phyloP scores from a whole-genome alignment of 2,329 filamentous ascomycete genomes.

The Cladophialophora exuberans region DNA sequence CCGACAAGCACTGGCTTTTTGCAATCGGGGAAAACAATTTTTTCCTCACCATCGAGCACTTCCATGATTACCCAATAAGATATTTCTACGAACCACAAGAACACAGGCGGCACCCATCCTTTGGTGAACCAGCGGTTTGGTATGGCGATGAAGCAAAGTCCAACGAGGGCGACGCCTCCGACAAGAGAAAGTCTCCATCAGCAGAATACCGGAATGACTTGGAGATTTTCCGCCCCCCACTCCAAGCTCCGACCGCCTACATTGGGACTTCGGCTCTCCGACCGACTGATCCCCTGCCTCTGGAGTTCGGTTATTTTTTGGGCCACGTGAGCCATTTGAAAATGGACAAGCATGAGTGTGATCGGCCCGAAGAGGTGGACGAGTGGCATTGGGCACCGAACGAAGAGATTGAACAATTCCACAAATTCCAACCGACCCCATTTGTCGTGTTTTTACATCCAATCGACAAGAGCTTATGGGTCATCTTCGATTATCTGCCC shows the following conservation, averaged over 20 bases:
- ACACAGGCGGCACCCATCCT: neutral
- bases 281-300: neutral
- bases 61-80: neutral
- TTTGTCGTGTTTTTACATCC: neutral
- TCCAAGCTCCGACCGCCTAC: neutral
- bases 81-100: neutral
- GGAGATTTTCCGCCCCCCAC: neutral
- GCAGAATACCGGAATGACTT: neutral
- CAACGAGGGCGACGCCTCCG: neutral
- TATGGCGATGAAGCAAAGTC: neutral
- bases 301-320: neutral
- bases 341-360: neutral
- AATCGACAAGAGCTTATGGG: constrained; percentile 1
- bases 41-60: neutral
- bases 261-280: neutral
- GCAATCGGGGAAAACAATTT: neutral
- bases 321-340: neutral
- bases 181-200: too few relatives aligned
- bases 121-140: neutral
- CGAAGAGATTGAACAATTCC: too few relatives aligned
- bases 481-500: neutral
- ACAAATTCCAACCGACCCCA: neutral
- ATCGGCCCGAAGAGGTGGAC: neutral
- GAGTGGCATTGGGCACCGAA: too few relatives aligned
- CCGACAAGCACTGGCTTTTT: neutral